Evolutionary conservation across 164 flowering plant genomes (phyloP).

Genomic region (Piper betle): DNA sequence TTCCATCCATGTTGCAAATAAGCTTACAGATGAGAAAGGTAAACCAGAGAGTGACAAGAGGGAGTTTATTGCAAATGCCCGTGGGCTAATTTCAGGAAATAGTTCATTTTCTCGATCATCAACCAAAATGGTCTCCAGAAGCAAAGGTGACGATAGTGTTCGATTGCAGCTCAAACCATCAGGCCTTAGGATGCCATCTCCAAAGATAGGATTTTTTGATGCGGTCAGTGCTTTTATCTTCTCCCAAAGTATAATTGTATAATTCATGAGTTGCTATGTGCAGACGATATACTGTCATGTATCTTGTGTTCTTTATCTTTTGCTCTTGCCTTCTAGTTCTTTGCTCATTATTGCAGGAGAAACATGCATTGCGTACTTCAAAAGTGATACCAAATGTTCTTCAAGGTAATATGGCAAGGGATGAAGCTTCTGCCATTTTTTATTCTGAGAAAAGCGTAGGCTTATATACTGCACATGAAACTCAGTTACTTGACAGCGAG

Average conservation of each 20-base stretch:
- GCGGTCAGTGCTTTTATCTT: slow-evolving; percentile 40
- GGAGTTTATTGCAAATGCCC: not conserved
- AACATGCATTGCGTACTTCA: slow-evolving; percentile 17
- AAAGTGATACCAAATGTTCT: slow-evolving; percentile 12
- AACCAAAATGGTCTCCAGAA: slow-evolving; percentile 11
- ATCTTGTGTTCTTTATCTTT: too few relatives aligned
- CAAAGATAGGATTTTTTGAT: slow-evolving; percentile 91
- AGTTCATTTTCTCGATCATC: slow-evolving; percentile 17
- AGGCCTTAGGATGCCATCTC: slow-evolving; percentile 84
- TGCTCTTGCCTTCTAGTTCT: too few relatives aligned
- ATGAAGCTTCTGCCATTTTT: slow-evolving; percentile 6
- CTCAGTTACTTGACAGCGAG: not conserved
- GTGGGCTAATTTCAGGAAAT: slow-evolving; percentile 9
- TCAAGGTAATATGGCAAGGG: slow-evolving; percentile 8
- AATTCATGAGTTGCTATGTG: too few relatives aligned
- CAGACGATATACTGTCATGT: too few relatives aligned
- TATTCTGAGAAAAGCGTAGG: slow-evolving; percentile 5
- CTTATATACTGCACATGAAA: not conserved
- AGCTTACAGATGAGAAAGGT: slow-evolving; percentile 5
- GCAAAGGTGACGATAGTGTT: not conserved
- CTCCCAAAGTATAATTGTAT: too few relatives aligned
- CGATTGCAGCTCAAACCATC: slow-evolving; percentile 36
- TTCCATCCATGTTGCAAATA: slow-evolving; percentile 11
- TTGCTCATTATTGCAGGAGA: slow-evolving; percentile 9
- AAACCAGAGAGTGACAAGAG: not conserved